Percentiles rank a stretch among this genome's conserved stretches.
Conservation (phyloP, 2,329 filamentous ascomycete species). For the Neonectria sp. region DNA sequence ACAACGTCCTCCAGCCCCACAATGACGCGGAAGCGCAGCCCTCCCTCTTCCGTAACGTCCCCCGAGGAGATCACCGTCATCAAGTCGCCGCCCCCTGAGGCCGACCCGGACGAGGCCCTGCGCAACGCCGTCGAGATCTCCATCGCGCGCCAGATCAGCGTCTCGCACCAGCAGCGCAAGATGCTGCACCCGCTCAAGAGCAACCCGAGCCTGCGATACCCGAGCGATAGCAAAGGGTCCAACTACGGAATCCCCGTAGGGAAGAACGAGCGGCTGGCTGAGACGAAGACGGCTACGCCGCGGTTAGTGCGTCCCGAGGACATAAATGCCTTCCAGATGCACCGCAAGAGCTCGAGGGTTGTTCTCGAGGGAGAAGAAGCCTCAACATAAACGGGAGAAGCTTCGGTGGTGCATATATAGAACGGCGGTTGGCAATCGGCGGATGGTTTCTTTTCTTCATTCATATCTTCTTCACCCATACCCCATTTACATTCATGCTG, state of each 20-base stretch:
- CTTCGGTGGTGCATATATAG: conserved; percentile 2
- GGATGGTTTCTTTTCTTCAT: neutral
- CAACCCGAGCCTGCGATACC: conserved; percentile 44
- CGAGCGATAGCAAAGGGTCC: conserved; percentile 32
- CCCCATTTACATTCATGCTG: conserved; percentile 15
- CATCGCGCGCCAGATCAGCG: conserved; percentile 77
- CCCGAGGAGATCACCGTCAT: conserved; percentile 44
- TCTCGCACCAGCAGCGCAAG: conserved; percentile 74
- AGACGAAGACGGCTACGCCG: conserved; percentile 61
- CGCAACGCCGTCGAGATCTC: conserved; percentile 75
- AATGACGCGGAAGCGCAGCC: conserved; percentile 31
- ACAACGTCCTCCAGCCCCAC: conserved; percentile 44
- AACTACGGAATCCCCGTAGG: conserved; percentile 40
- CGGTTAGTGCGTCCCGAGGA: conserved; percentile 59
- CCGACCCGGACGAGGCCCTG: conserved; percentile 52
- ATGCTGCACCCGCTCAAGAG: conserved; percentile 70
- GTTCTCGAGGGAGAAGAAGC: conserved; percentile 61
- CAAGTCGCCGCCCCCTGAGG: conserved; percentile 29
- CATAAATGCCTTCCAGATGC: conserved; percentile 58
- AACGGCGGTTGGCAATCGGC: conserved; percentile 1
- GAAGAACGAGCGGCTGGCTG: conserved; percentile 50
- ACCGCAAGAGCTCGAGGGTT: conserved; percentile 65
- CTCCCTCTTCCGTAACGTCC: conserved; percentile 36
- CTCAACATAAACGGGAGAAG: neutral
- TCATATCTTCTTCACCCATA: conserved; percentile 5